Percentiles rank a stretch among this genome's conserved stretches.
Evolutionary conservation across 805 yeast genomes (phyloP).

Genomic region (Suhomyces faveliae): DNA sequence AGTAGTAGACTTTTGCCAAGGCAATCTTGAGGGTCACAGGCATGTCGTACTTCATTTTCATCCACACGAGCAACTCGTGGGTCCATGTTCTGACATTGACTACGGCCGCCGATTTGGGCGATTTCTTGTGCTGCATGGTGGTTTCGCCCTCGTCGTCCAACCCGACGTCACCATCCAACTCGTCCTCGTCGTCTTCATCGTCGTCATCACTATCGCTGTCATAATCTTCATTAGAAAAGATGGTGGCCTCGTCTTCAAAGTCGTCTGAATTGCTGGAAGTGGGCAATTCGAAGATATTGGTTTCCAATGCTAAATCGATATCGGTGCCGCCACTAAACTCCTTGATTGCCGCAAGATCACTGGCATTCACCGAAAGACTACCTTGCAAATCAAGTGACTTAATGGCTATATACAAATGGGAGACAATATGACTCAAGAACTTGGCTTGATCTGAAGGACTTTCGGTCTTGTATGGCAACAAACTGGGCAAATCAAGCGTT

Average conservation of each 20-base stretch:
- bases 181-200: constrained; percentile 37
- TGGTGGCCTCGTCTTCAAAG: constrained; percentile 16
- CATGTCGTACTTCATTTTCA: constrained; percentile 74
- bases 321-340: constrained; percentile 32
- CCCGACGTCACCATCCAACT: constrained; percentile 34
- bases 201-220: constrained; percentile 10
- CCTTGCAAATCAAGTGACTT: constrained; percentile 75
- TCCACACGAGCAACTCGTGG: constrained; percentile 74
- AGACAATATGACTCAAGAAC: constrained; percentile 76
- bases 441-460: constrained; percentile 63
- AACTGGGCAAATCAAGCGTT: constrained; percentile 38
- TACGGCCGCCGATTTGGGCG: constrained; percentile 69
- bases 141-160: constrained; percentile 31
- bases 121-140: constrained; percentile 56
- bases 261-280: neutral
- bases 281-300: constrained; percentile 45
- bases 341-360: constrained; percentile 54
- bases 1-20: constrained; percentile 67
- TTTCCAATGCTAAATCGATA: constrained; percentile 51
- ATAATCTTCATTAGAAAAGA: constrained; percentile 18
- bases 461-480: constrained; percentile 77
- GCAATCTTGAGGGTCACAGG: constrained; percentile 64
- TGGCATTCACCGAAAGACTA: constrained; percentile 59
- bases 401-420: constrained; percentile 76
- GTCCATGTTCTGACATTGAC: constrained; percentile 83